Conservation (phyloP, 208 protist genomes). For the Wallacemonas collosoma region DNA sequence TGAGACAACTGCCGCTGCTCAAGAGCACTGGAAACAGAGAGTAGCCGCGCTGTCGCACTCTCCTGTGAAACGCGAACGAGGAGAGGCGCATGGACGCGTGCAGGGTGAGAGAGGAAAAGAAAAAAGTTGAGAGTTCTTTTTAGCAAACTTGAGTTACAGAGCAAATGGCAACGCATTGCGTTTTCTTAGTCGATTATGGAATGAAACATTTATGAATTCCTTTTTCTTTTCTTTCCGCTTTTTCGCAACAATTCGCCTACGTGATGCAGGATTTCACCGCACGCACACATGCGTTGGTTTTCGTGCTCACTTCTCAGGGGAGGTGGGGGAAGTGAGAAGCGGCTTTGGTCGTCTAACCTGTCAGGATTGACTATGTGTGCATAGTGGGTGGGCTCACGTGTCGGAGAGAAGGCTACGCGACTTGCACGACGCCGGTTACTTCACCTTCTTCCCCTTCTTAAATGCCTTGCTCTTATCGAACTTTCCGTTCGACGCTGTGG, state of each 20-base stretch:
- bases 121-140: constrained; percentile 3
- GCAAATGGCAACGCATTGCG: neutral
- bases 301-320: too few species aligned
- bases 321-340: too few species aligned
- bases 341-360: too few species aligned
- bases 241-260: neutral
- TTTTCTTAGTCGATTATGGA: neutral
- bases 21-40: too few species aligned
- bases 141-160: neutral
- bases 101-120: constrained; percentile 6
- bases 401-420: too few species aligned
- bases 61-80: too few species aligned
- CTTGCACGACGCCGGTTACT: constrained; percentile 15
- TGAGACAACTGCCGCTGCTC: too few species aligned
- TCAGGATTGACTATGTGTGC: too few species aligned
- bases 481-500: constrained; percentile 93
- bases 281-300: too few species aligned
- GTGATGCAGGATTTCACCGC: neutral
- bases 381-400: too few species aligned
- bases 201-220: neutral
- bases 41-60: too few species aligned
- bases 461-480: constrained; percentile 79
- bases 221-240: neutral
- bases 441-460: constrained; percentile 62
- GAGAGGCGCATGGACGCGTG: too few species aligned